Evolutionary conservation across 805 yeast species (phyloP).

Genomic region (Cyberlindnera mrakii): DNA sequence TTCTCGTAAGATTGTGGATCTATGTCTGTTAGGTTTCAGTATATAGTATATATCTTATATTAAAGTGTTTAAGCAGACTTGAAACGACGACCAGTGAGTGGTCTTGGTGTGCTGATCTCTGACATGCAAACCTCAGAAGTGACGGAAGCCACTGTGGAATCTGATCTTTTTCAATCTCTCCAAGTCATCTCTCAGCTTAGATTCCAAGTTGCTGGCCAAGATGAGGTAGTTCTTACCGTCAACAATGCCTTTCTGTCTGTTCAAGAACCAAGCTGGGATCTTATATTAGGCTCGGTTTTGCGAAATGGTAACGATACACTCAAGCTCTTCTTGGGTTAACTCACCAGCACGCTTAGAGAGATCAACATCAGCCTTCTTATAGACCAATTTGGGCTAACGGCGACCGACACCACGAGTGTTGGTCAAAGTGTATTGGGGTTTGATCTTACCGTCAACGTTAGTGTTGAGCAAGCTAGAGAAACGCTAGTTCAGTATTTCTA

Average conservation of each 20-base stretch:
- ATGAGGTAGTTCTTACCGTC: conserved; percentile 99
- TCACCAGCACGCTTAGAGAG: conserved; percentile 99
- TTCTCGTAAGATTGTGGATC: too few species aligned
- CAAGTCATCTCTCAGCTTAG: conserved; percentile 98
- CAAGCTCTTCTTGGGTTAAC: conserved; percentile 99
- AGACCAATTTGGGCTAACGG: conserved; percentile 99
- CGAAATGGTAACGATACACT: conserved; percentile 99
- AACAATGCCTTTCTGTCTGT: conserved; percentile 97
- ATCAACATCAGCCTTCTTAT: conserved; percentile 99
- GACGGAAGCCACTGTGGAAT: conserved; percentile 99
- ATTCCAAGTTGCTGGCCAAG: conserved; percentile 97
- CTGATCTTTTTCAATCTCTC: conserved; percentile 99
- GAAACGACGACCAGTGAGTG: conserved; percentile 97
- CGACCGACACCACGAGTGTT: conserved; percentile 99
- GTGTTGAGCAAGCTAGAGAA: conserved; percentile 91
- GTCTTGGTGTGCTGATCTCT: conserved; percentile 99
- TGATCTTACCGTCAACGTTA: conserved; percentile 99
- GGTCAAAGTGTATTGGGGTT: conserved; percentile 99
- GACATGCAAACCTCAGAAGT: conserved; percentile 99
- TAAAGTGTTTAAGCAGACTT: conserved; percentile 24
- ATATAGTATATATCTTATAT: too few species aligned
- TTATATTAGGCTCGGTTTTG: conserved; percentile 99
- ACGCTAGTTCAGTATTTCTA: conserved; percentile 29
- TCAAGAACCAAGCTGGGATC: conserved; percentile 99
- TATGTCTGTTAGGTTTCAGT: too few species aligned